A percentile compares a stretch with the other conserved stretches of the same genome.
Evolutionary conservation across 306 rosid genomes (phyloP).

Genomic region (Gastrolobium bilobum): DNA sequence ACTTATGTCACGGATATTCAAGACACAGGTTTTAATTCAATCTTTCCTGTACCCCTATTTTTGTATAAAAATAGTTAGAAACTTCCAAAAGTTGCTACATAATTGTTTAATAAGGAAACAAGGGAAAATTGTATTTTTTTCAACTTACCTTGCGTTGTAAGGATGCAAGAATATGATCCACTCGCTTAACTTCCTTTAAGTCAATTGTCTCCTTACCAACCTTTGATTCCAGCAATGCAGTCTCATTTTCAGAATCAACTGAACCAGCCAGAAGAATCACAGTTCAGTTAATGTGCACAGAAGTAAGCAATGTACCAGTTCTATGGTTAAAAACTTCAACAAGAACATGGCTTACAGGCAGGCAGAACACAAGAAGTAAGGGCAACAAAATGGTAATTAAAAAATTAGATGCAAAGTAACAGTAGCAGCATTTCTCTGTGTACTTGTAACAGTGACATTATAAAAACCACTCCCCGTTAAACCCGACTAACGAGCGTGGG

Average conservation of each 20-base stretch:
- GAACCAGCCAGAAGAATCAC: constrained; percentile 55
- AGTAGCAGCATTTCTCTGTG: constrained; percentile 21
- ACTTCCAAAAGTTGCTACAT: constrained; percentile 10
- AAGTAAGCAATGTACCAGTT: constrained; percentile 29
- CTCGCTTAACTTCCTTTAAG: constrained; percentile 77
- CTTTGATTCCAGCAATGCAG: constrained; percentile 64
- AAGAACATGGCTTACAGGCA: constrained; percentile 13
- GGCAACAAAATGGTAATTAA: neutral
- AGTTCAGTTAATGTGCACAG: constrained; percentile 38
- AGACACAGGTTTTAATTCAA: constrained; percentile 25
- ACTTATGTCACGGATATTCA: constrained; percentile 21
- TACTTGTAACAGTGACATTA: constrained; percentile 8
- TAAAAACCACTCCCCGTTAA: too few species aligned
- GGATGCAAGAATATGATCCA: constrained; percentile 87
- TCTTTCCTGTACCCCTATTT: constrained; percentile 16
- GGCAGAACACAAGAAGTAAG: constrained; percentile 4
- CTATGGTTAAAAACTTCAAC: constrained; percentile 38
- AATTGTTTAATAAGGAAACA: constrained; percentile 29
- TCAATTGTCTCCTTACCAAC: constrained; percentile 73
- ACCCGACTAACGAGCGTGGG: too few species aligned
- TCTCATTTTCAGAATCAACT: constrained; percentile 84
- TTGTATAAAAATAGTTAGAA: neutral
- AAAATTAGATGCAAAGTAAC: constrained; percentile 20
- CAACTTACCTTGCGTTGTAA: constrained; percentile 76
- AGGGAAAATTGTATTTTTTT: constrained; percentile 5